These are phyloP conservation scores for Fallopia convolvulus DNA, from an alignment of 148 eudicot genomes.

Conservation along the genomic window DNA sequence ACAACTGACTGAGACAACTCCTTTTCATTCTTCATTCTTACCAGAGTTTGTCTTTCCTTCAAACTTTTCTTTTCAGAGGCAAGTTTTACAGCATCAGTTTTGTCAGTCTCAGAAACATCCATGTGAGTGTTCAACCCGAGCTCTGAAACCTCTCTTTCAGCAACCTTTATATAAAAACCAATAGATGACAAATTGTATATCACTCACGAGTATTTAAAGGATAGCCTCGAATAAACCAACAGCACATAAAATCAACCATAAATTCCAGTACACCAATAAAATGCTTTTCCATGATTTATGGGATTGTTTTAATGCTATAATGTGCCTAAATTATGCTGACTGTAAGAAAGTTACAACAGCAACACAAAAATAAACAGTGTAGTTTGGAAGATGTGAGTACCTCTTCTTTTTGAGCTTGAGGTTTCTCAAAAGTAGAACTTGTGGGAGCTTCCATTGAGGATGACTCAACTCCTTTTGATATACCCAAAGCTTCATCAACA, in stretches of 20 bases:
- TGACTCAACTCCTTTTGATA: constrained; percentile 8
- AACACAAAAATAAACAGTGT: neutral
- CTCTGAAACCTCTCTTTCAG: constrained; percentile 22
- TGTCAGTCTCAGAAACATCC: constrained; percentile 16
- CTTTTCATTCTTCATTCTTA: constrained; percentile 23
- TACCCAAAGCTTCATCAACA: constrained; percentile 7
- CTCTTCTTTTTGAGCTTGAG: constrained; percentile 20
- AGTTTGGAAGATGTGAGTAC: constrained; percentile 18
- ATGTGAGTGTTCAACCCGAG: constrained; percentile 19
- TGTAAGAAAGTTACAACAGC: neutral
- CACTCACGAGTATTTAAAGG: neutral
- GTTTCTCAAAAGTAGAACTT: constrained; percentile 12
- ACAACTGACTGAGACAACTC: constrained; percentile 15
- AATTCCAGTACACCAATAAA: neutral
- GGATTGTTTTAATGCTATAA: neutral
- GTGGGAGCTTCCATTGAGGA: constrained; percentile 3
- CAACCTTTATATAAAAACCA: constrained; percentile 21
- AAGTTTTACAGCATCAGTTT: constrained; percentile 21
- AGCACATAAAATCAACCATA: neutral
- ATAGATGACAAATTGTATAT: constrained; percentile 7
- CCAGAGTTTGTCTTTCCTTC: constrained; percentile 20
- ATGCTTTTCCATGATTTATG: neutral
- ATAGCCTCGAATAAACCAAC: neutral
- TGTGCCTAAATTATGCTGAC: neutral
- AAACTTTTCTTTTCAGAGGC: constrained; percentile 7